Evolutionary conservation across 2,329 filamentous ascomycete genomes (phyloP).

Genomic region (Emmonsiellopsis sp.): DNA sequence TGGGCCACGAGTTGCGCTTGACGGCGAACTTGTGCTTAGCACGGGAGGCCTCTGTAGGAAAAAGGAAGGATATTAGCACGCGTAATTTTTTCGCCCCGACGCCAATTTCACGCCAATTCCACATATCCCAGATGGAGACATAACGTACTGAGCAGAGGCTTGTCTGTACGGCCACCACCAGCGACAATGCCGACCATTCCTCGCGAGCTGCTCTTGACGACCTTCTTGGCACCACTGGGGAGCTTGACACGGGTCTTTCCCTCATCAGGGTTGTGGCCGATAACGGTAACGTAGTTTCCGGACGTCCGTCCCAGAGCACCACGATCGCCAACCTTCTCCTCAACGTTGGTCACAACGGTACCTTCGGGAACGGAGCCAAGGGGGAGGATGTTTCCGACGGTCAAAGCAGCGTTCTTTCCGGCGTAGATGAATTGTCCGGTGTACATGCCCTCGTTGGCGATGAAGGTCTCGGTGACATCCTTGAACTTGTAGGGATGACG

Average conservation of each 20-base stretch:
- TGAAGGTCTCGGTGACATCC: slow-evolving; percentile 97
- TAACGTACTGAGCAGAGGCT: slow-evolving; percentile 79
- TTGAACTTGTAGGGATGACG: slow-evolving; percentile 98
- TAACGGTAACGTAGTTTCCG: slow-evolving; percentile 97
- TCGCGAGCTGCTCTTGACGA: slow-evolving; percentile 81
- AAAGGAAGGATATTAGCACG: not conserved
- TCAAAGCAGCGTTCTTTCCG: slow-evolving; percentile 96
- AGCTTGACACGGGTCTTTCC: slow-evolving; percentile 99
- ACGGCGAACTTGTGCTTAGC: slow-evolving; percentile 99
- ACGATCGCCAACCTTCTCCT: slow-evolving; percentile 97
- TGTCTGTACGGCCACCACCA: slow-evolving; percentile 98
- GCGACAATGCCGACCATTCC: slow-evolving; percentile 99
- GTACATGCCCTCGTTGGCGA: slow-evolving; percentile 99
- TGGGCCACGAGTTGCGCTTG: slow-evolving; percentile 99
- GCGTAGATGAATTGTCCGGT: slow-evolving; percentile 99
- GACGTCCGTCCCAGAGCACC: slow-evolving; percentile 93
- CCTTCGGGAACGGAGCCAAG: slow-evolving; percentile 92
- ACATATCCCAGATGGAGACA: not conserved
- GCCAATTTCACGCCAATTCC: too few relatives aligned
- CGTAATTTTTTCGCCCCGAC: too few relatives aligned
- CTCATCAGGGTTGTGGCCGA: slow-evolving; percentile 96
- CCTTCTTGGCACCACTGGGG: slow-evolving; percentile 97
- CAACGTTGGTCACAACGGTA: slow-evolving; percentile 98
- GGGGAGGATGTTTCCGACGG: slow-evolving; percentile 94
- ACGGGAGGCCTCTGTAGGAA: slow-evolving; percentile 77